Conservation (phyloP, 163 green algal species). For the Dunaliella salina region DNA sequence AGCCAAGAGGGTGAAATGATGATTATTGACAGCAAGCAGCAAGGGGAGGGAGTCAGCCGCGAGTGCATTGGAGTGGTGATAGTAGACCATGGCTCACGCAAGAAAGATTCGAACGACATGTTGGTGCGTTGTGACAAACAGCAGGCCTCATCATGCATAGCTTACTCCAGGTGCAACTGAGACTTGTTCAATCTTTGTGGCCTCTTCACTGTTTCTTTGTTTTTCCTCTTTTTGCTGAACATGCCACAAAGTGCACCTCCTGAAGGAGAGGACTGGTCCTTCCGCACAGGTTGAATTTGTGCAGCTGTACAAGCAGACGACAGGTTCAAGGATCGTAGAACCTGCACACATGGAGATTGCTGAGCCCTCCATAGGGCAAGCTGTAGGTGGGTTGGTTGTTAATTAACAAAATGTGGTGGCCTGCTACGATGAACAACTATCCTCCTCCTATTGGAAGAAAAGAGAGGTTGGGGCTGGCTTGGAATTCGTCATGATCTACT, state of each 20-base stretch:
- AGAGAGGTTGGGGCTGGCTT: background rate
- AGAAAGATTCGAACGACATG: slow-evolving; percentile 69
- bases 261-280: background rate
- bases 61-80: slow-evolving; percentile 66
- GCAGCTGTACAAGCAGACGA: slow-evolving; percentile 33
- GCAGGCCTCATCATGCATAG: too few relatives aligned
- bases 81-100: slow-evolving; percentile 79
- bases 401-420: too few relatives aligned
- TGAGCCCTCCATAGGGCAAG: slow-evolving; percentile 54
- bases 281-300: slow-evolving; percentile 44
- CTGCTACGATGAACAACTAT: background rate
- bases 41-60: background rate
- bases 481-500: too few relatives aligned
- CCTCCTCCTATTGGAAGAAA: too few relatives aligned
- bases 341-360: slow-evolving; percentile 72
- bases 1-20: too few relatives aligned
- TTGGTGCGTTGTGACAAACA: slow-evolving; percentile 45
- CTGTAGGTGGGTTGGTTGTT: slow-evolving; percentile 40
- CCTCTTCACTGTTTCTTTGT: too few relatives aligned
- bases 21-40: background rate
- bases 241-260: too few relatives aligned
- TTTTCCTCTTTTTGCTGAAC: too few relatives aligned
- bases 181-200: too few relatives aligned
- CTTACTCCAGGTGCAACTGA: too few relatives aligned
- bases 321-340: slow-evolving; percentile 46